Evolutionary conservation across 495 filamentous ascomycete genomes (phyloP).

Genomic region (Penicillium alfredii): DNA sequence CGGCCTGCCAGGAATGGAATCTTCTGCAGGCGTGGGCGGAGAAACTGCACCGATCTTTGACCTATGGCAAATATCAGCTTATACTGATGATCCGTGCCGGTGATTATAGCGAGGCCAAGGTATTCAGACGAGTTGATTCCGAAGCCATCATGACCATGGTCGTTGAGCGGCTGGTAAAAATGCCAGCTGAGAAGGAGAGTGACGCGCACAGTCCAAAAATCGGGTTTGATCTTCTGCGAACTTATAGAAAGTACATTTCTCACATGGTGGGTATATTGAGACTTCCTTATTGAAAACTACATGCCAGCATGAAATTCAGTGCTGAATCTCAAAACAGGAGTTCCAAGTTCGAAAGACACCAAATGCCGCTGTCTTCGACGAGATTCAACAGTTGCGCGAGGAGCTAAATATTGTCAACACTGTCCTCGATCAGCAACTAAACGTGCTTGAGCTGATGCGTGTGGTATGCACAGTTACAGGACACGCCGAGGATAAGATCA

Average conservation of each 20-base stretch:
- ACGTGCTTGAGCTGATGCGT: conserved; percentile 1
- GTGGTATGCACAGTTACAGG: background rate
- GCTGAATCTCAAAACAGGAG: conserved; percentile 4
- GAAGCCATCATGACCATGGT: conserved; percentile 5
- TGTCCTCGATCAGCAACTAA: conserved; percentile 6
- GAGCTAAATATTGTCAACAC: conserved; percentile 7
- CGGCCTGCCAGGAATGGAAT: background rate
- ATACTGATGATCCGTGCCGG: conserved; percentile 8
- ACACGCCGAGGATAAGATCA: background rate
- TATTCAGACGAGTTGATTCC: conserved; percentile 4
- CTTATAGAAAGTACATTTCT: conserved; percentile 1
- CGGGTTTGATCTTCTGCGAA: conserved; percentile 3
- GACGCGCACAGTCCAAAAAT: background rate
- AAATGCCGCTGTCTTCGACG: conserved; percentile 4
- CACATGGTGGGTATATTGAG: background rate
- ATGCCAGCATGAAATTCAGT: too few species aligned
- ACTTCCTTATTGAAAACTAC: too few species aligned
- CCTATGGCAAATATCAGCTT: conserved; percentile 1
- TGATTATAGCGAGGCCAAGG: conserved; percentile 9
- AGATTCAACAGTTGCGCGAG: conserved; percentile 7
- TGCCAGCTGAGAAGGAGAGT: background rate
- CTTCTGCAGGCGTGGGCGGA: background rate
- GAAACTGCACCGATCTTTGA: background rate
- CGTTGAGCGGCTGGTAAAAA: conserved; percentile 2
- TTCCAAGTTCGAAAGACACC: conserved; percentile 3